phyloP scores from a whole-genome alignment of 2,329 filamentous ascomycete species.

The Coniella lustricola region DNA sequence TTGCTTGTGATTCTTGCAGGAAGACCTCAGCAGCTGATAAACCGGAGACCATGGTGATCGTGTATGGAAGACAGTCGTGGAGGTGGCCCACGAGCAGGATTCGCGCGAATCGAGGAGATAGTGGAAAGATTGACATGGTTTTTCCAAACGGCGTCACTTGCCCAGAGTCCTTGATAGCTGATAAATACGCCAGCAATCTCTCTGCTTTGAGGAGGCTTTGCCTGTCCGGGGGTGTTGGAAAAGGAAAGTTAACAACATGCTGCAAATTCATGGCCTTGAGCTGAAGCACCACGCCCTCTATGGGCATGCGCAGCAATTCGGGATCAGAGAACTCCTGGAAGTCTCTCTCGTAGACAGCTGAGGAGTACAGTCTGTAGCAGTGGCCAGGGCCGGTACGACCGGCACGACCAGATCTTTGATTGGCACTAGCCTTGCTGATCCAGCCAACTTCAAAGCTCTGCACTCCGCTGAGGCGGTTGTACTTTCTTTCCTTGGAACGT shows the following conservation, averaged over 20 bases:
- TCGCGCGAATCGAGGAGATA: constrained; percentile 83
- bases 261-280: constrained; percentile 92
- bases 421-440: constrained; percentile 96
- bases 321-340: constrained; percentile 82
- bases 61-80: constrained; percentile 75
- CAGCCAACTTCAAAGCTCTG: constrained; percentile 93
- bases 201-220: constrained; percentile 75
- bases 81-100: constrained; percentile 85
- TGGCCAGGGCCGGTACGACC: constrained; percentile 93
- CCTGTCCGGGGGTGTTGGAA: constrained; percentile 80
- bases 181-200: constrained; percentile 76
- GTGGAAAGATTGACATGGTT: constrained; percentile 80
- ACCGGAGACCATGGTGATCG: constrained; percentile 80
- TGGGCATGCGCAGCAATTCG: constrained; percentile 83
- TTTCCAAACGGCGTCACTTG: constrained; percentile 73
- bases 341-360: constrained; percentile 84
- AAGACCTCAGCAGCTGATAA: constrained; percentile 86
- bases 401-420: constrained; percentile 85
- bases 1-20: constrained; percentile 70
- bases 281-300: constrained; percentile 87
- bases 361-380: constrained; percentile 91
- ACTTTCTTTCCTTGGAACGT: constrained; percentile 84
- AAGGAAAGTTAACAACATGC: constrained; percentile 88
- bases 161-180: constrained; percentile 65
- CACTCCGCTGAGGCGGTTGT: constrained; percentile 80